Conservation (phyloP, 139 green algal species). For the Pseudopediastrum boryanum region DNA sequence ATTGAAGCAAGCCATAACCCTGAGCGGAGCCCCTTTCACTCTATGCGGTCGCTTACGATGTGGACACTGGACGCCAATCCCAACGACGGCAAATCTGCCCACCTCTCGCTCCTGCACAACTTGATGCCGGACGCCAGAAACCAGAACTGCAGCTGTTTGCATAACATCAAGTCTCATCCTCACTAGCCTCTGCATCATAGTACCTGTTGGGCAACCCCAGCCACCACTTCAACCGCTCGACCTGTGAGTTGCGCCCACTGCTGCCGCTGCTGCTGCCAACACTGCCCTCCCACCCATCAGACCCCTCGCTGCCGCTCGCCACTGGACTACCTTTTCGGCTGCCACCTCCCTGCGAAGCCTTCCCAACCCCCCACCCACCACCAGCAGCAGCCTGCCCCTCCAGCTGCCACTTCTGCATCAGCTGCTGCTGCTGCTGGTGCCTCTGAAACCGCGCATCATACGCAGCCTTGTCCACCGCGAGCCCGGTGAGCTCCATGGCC, state of each 20-base stretch:
- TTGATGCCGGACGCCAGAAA: no score
- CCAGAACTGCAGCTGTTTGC: no score
- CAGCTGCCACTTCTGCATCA: neutral
- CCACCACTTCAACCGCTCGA: conserved; percentile 80
- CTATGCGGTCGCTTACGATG: no score
- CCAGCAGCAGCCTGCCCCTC: neutral
- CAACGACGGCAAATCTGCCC: no score
- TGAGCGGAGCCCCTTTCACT: no score
- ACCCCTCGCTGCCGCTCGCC: neutral
- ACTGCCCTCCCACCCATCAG: neutral
- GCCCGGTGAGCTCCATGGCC: conserved; percentile 63
- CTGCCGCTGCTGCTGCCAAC: neutral
- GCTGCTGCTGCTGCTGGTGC: neutral
- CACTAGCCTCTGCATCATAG: conserved; percentile 42
- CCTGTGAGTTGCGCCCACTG: conserved; percentile 29
- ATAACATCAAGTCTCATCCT: no score
- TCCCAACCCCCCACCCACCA: neutral
- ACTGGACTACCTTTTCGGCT: neutral
- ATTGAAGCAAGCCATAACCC: no score
- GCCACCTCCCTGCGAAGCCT: neutral
- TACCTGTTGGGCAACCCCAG: conserved; percentile 78
- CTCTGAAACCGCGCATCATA: conserved; percentile 31
- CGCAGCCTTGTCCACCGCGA: neutral
- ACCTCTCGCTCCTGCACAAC: no score
- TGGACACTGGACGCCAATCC: no score